phyloP scores from a whole-genome alignment of 1,139 yeast species.

The Taphrina communis region DNA sequence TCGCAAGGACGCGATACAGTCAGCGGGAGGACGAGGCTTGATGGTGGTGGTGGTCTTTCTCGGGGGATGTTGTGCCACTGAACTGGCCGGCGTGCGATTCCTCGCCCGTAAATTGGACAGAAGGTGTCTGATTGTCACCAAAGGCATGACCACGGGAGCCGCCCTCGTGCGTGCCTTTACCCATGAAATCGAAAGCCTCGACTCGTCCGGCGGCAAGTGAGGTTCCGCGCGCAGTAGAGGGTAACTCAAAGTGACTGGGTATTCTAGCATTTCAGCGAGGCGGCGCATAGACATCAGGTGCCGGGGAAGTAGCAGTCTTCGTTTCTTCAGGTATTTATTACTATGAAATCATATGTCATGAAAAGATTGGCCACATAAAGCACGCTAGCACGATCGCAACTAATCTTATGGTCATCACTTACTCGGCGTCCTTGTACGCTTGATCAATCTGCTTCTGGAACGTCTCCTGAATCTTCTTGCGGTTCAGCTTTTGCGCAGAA shows the following conservation, averaged over 20 bases:
- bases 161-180: slow-evolving; percentile 33
- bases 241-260: too few relatives aligned
- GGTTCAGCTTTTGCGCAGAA: slow-evolving; percentile 93
- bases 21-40: slow-evolving; percentile 45
- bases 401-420: not conserved
- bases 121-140: slow-evolving; percentile 44
- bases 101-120: slow-evolving; percentile 55
- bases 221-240: not conserved
- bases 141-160: slow-evolving; percentile 45
- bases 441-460: slow-evolving; percentile 51
- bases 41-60: slow-evolving; percentile 60
- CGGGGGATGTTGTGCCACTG: slow-evolving; percentile 85
- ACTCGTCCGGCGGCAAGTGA: not conserved
- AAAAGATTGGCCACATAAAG: too few relatives aligned
- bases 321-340: too few relatives aligned
- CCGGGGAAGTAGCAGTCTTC: too few relatives aligned
- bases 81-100: slow-evolving; percentile 67
- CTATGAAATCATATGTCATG: too few relatives aligned
- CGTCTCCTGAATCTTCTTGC: slow-evolving; percentile 80
- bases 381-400: not conserved
- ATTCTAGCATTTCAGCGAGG: too few relatives aligned
- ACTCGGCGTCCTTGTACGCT: slow-evolving; percentile 48
- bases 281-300: too few relatives aligned
- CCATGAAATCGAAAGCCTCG: not conserved
- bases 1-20: not conserved